Evolutionary conservation across 2,329 filamentous ascomycete genomes (phyloP), one percentile per base, ranked within the genome.

Genomic region (Ceratocystis albifundus): DNA sequence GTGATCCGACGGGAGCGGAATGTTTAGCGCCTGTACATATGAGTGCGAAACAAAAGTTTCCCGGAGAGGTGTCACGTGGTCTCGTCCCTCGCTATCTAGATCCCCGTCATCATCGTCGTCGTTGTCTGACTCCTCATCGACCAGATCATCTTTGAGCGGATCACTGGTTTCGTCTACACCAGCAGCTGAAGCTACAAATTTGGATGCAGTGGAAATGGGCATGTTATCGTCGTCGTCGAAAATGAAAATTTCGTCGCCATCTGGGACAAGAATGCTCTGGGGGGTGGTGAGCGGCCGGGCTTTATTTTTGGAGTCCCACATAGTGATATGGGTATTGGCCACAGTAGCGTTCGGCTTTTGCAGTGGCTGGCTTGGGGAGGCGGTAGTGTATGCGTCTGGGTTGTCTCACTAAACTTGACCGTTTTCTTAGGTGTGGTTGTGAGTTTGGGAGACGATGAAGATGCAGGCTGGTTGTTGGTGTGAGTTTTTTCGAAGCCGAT

Each of bases 171-270:
- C 25, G 4, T 57, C 25, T 17, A 2, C 20, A 73, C 66, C 70
- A 73, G 68, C 69, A 70, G 69, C 30, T 71, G 36, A 41, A 15
- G 36, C 67, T 69, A 69, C 72, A 59, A 69, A 69, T n/a, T 68
- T 68, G 44, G 69, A 71, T 28, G 70, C 70, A 22, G 70, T 73
- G 17, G 72, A 72, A 15, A 72, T 70, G n/a, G 73, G 71, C 57
- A 71, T 74, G 8, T 74, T 70, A 1, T 74, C 74, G 15, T 72
- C 74, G 10, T 71, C 70, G 63, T 81, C 80, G 65, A 81, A 81
- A 4, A 77, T 72, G 68, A 81, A 81, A 69, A 81, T 71, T 6
- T 77, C 77, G 36, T 78, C 77, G 3, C 77, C 66, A 28, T 68
- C 66, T 12, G 66, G 66, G 5, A 65, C 50, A 50, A 48, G 46